phyloP scores from a whole-genome alignment of 257 asterid species.

The Solanum virginianum region DNA sequence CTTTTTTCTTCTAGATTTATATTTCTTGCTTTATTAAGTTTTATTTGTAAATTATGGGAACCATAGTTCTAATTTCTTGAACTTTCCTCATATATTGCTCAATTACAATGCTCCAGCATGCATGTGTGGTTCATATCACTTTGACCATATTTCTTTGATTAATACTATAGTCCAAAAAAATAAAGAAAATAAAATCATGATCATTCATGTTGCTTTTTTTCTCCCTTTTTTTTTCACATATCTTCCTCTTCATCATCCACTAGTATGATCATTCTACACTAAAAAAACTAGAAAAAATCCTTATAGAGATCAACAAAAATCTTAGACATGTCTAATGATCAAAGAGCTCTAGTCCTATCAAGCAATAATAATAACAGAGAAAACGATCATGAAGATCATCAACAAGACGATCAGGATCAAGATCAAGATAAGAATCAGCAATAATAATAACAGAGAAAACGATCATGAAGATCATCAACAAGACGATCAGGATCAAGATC shows the following conservation, averaged over 20 bases:
- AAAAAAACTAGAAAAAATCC: background rate
- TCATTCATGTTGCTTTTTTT: background rate
- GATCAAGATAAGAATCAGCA: background rate
- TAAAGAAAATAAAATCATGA: background rate
- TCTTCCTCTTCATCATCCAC: background rate
- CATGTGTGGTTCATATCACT: background rate
- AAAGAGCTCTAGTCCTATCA: slow-evolving; percentile 45
- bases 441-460: slow-evolving; percentile 4
- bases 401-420: background rate
- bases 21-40: background rate
- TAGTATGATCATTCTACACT: background rate
- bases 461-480: background rate
- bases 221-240: background rate
- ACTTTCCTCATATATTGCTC: background rate
- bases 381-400: slow-evolving; percentile 3
- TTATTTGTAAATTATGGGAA: background rate
- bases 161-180: background rate
- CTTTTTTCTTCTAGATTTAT: background rate
- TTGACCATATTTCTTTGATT: background rate
- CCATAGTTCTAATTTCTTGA: background rate
- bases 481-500: background rate
- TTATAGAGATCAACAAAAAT: background rate
- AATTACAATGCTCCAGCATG: background rate
- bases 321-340: slow-evolving; percentile 34
- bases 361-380: slow-evolving; percentile 13